phyloP scores from a whole-genome alignment of 106 monocot genomes.

The Apostasia ramifera region DNA sequence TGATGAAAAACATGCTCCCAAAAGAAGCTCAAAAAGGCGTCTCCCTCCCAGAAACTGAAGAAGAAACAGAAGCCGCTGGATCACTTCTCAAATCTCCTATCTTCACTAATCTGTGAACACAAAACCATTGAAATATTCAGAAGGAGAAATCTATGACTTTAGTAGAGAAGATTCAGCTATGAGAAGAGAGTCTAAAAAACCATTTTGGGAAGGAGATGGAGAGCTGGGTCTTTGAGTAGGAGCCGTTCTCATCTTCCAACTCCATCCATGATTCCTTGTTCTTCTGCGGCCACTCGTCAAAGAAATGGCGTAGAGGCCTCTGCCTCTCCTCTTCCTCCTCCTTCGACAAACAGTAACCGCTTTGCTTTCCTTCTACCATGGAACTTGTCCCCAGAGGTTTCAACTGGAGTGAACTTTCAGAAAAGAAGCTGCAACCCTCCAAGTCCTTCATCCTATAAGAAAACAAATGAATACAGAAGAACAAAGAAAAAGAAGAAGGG shows the following conservation, averaged over 20 bases:
- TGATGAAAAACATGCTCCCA: too few species aligned
- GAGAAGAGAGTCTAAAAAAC: constrained; percentile 3
- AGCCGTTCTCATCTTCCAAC: constrained; percentile 20
- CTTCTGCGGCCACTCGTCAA: constrained; percentile 55
- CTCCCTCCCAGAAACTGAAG: too few species aligned
- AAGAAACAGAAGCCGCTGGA: too few species aligned
- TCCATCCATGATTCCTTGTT: constrained; percentile 33
- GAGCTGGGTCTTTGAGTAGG: constrained; percentile 52
- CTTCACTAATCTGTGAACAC: neutral
- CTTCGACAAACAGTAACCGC: neutral
- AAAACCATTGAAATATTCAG: neutral
- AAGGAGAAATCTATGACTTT: too few species aligned
- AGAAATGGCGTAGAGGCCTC: constrained; percentile 25
- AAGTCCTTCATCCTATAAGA: neutral
- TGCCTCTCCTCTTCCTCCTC: constrained; percentile 7
- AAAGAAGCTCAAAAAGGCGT: too few species aligned
- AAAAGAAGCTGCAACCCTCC: neutral
- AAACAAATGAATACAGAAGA: neutral
- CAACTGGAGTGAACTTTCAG: constrained; percentile 44
- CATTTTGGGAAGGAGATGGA: constrained; percentile 58
- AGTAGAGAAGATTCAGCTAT: too few species aligned
- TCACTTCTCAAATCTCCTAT: too few species aligned
- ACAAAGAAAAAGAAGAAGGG: neutral
- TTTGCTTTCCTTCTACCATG: constrained; percentile 25
- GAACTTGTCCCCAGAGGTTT: constrained; percentile 37